Base-by-base conservation (phyloP, 345 rosid species). In the Hibiscus trionum region DNA sequence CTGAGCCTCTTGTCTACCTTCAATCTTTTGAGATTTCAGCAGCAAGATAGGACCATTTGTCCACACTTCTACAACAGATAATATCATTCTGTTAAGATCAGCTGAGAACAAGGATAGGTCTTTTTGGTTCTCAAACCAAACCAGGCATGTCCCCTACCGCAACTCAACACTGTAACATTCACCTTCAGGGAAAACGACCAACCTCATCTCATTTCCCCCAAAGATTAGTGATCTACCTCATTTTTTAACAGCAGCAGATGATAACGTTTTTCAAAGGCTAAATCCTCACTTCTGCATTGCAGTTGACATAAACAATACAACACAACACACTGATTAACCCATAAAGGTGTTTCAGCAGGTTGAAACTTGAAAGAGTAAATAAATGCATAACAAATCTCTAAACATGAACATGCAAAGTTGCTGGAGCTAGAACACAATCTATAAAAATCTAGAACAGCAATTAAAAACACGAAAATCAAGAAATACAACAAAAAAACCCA, bases 211-310 rank as follows among this genome's bases (percentile, higher is more conserved):
- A 11, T 44, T 44, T 3, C 14, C 47, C 47, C 47, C 47, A 10
- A 9, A 44, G 47, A 44, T 44, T 10, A 44, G 14, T 10, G 47
- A 9, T 11, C 47, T 44, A 44, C 14, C 12, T 10, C 47, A 44
- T 44, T 44, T 39, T 42, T 44, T 44, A 44, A 44, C 47, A 44
- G 47, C 47, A 65, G 35, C 29, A 65, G 19, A 42, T 24, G 55
- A 49, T 15, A 49, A 15, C 17, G 66, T 49, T 62, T 4, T 57
- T 70, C 72, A 61, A 11, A 44, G 47, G 47, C 47, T 7, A 39
- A 39, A 39, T 39, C 44, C 11, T 44, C 47, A 44, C 68, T 62
- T 63, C 21, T 69, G 75, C 46, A 12, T 46, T 75, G 27, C 73
- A 67, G 21, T 63, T 55, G 47, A 11, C 47, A 44, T 44, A 47